Base-by-base conservation (phyloP, 257 asterid species). In the Henckelia pumila region DNA sequence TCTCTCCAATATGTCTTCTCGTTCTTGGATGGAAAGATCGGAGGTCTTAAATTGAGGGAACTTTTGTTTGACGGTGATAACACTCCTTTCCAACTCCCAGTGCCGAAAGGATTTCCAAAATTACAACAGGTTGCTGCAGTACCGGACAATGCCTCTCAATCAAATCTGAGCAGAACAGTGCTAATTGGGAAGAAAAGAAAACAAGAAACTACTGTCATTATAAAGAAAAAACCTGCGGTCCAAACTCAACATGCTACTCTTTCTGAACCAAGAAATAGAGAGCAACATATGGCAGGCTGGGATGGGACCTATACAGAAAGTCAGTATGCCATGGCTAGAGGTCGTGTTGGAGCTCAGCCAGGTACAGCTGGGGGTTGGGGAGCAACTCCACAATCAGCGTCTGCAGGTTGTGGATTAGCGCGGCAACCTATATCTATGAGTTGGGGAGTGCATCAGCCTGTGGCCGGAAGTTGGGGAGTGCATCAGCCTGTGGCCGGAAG, bases 11-110 rank as follows among this genome's bases (percentile, higher is more conserved):
- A 73, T 47, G 70, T 89, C 21, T 71, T 77, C 70, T 72, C 88
- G 35, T 88, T 84, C 76, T 62, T 82, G 76, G 80, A 74, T 59
- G 89, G 89, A 63, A 82, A 78, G 73, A 80, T 83, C 25, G 81
- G 66, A 25, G 89, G 82, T 69, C 75, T 37, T 50, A 64, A 61
- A 67, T 58, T 89, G 71, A 77, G 61, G 77, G 90, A 79, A 62
- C 73, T 84, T 70, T 68, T 92, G 81, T 92, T 92, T 63, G 89
- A 85, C 67, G 73, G 57, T 62, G 80, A 66, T 57, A 84, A 79
- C 22, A 67, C n/a, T 40, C n/a, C 50, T 40, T 40, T 71, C 29
- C 63, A 78, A 21, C 30, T 55, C 40, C 71, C 56, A 37, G 62
- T 73, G 63, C 70, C 74, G 24, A 32, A 71, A 30, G 77, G 71